Conservation (phyloP, 2,329 filamentous ascomycete genomes). For the Dothistroma septosporum region DNA sequence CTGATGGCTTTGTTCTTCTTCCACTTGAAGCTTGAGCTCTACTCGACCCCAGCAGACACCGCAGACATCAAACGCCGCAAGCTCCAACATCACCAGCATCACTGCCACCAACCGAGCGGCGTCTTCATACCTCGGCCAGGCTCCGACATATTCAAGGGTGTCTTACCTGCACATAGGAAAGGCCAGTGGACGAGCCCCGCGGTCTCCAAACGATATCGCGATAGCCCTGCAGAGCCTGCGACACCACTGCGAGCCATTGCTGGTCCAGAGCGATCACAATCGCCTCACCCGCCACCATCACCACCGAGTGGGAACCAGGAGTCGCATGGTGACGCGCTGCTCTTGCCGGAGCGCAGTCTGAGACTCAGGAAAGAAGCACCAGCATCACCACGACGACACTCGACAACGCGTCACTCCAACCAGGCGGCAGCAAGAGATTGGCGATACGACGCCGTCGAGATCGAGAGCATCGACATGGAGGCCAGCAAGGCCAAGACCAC, state of each 20-base stretch:
- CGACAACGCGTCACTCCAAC: slow-evolving; percentile 41
- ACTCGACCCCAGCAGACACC: slow-evolving; percentile 38
- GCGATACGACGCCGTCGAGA: slow-evolving; percentile 72
- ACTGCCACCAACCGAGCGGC: slow-evolving; percentile 8
- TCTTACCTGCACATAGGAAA: slow-evolving; percentile 42
- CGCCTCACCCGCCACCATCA: slow-evolving; percentile 11
- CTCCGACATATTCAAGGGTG: slow-evolving; percentile 45
- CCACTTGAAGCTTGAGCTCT: slow-evolving; percentile 58
- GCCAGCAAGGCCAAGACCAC: slow-evolving; percentile 32
- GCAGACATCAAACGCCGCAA: slow-evolving; percentile 15
- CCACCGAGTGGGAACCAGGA: slow-evolving; percentile 22
- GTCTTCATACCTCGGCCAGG: slow-evolving; percentile 39
- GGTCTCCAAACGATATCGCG: slow-evolving; percentile 7
- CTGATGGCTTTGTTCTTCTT: slow-evolving; percentile 62
- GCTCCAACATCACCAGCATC: neutral
- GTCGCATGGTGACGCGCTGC: slow-evolving; percentile 35
- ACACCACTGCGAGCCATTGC: slow-evolving; percentile 5
- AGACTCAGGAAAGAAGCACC: slow-evolving; percentile 36
- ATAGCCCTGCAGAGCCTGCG: neutral
- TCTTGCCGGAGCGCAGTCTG: slow-evolving; percentile 35
- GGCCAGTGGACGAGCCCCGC: slow-evolving; percentile 35
- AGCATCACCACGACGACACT: slow-evolving; percentile 30
- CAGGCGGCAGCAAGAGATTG: slow-evolving; percentile 61
- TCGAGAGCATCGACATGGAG: slow-evolving; percentile 77
- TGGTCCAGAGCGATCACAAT: slow-evolving; percentile 14